Conservation (phyloP, 345 rosid species). For the Euphorbia pulcherrima region DNA sequence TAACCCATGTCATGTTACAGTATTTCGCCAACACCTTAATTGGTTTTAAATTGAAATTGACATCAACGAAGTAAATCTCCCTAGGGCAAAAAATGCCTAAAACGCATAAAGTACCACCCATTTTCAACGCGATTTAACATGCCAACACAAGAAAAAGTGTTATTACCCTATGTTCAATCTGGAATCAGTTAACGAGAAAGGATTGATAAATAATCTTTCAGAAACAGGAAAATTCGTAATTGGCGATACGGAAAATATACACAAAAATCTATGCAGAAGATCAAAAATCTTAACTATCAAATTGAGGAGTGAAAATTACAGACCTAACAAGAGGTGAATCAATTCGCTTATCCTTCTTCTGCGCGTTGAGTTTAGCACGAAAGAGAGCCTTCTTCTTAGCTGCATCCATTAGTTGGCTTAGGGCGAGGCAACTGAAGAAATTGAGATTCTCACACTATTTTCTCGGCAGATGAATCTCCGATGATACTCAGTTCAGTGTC, state of each 20-base stretch:
- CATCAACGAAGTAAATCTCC: too few relatives aligned
- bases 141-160: not conserved
- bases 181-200: not conserved
- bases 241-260: not conserved
- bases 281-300: not conserved
- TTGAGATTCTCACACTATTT: not conserved
- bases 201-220: not conserved
- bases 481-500: not conserved
- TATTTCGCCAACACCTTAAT: not conserved
- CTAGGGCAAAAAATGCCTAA: not conserved
- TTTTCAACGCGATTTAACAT: not conserved
- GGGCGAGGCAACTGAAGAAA: not conserved
- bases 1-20: not conserved
- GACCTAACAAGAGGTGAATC: constrained; percentile 90
- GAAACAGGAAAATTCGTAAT: not conserved
- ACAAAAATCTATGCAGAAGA: not conserved
- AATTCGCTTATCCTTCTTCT: constrained; percentile 72
- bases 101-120: not conserved
- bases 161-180: not conserved
- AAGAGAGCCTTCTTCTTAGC: constrained; percentile 78
- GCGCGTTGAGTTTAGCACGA: constrained; percentile 79
- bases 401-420: constrained; percentile 51
- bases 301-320: not conserved
- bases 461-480: not conserved
- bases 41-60: not conserved